phyloP scores from a whole-genome alignment of 1,284 basidiomycete genomes.

The Melampsora americana region DNA sequence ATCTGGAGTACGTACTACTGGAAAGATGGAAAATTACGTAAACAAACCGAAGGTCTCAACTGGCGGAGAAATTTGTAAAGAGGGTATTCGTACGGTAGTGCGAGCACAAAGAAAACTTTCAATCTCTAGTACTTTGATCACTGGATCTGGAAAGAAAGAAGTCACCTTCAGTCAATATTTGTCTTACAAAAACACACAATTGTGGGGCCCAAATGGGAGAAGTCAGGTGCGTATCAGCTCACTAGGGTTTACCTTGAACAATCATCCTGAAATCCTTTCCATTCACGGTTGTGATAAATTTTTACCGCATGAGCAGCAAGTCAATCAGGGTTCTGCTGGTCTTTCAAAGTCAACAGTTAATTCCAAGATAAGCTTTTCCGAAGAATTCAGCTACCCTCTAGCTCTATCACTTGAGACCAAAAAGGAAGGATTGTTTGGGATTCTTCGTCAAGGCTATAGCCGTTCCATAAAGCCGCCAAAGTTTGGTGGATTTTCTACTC shows the following conservation, averaged over 20 bases:
- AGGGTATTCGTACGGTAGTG: conserved; percentile 3
- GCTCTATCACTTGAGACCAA: conserved; percentile 4
- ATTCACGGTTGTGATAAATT: too few relatives aligned
- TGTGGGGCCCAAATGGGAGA: conserved; percentile 13
- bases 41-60: conserved; percentile 13
- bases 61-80: conserved; percentile 7
- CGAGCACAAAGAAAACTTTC: conserved; percentile 28
- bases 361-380: conserved; percentile 9
- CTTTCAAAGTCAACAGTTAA: conserved; percentile 12
- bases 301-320: neutral
- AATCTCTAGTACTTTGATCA: conserved; percentile 30
- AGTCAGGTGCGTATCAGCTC: conserved; percentile 2
- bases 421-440: conserved; percentile 10
- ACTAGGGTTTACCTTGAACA: neutral
- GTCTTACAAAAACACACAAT: conserved; percentile 31
- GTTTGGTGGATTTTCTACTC: conserved; percentile 7
- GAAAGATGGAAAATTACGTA: conserved; percentile 23
- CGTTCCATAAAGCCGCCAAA: conserved; percentile 12
- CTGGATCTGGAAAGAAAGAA: conserved; percentile 10
- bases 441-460: conserved; percentile 25
- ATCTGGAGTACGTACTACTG: conserved; percentile 27
- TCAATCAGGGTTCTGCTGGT: conserved; percentile 23
- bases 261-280: neutral
- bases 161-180: conserved; percentile 36
- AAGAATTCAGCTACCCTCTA: conserved; percentile 41